phyloP scores from a whole-genome alignment of 1,284 basidiomycete species.

The Marasmius oreades region DNA sequence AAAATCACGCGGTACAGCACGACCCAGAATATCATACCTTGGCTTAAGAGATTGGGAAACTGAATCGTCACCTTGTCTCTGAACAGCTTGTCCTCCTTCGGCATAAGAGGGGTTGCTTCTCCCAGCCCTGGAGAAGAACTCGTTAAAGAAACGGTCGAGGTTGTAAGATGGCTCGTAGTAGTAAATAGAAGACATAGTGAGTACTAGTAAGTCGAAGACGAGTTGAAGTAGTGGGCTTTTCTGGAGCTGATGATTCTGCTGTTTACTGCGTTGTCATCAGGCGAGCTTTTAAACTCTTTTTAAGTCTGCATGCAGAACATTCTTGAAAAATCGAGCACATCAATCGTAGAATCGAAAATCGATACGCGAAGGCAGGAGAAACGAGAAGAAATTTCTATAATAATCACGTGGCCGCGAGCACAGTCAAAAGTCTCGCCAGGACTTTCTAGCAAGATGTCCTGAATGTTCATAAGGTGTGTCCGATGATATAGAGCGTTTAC shows the following conservation, averaged over 20 bases:
- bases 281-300: not conserved
- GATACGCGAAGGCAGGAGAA: not conserved
- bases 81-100: not conserved
- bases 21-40: slow-evolving; percentile 1
- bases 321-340: not conserved
- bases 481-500: no score
- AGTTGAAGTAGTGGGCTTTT: not conserved
- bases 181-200: slow-evolving; percentile 13
- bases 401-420: not conserved
- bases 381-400: not conserved
- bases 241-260: not conserved
- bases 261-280: not conserved
- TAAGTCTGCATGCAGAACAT: not conserved
- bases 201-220: not conserved
- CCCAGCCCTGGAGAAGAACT: slow-evolving; percentile 10
- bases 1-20: no score
- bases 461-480: no score
- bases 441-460: no score
- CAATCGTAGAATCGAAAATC: not conserved
- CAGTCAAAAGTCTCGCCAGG: no score
- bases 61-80: not conserved
- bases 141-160: slow-evolving; percentile 21
- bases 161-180: slow-evolving; percentile 21
- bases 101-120: not conserved
- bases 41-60: slow-evolving; percentile 9